phyloP scores from a whole-genome alignment of 192 early-diverging fungal species.

The Kappamyces sp. region DNA sequence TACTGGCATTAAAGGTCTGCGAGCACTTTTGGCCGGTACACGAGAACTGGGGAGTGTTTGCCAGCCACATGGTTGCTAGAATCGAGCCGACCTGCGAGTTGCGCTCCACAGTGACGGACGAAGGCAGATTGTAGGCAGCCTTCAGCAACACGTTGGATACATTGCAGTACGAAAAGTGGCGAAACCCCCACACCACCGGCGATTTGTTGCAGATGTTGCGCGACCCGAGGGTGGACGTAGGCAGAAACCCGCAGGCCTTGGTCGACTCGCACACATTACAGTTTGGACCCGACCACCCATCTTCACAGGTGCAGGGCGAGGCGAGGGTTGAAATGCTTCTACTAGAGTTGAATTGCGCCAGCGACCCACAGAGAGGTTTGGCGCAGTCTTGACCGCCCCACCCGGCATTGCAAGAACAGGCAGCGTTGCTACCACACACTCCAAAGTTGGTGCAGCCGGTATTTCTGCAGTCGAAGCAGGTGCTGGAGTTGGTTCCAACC shows the following conservation, averaged over 20 bases:
- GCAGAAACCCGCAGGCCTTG: conserved; percentile 34
- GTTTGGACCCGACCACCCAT: conserved; percentile 52
- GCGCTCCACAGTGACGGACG: conserved; percentile 32
- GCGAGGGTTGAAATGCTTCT: background rate
- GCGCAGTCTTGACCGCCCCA: conserved; percentile 36
- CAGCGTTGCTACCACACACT: conserved; percentile 15
- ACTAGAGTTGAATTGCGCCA: conserved; percentile 23
- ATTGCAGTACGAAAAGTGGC: conserved; percentile 30
- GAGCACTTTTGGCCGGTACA: conserved; percentile 40
- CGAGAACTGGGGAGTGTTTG: conserved; percentile 43
- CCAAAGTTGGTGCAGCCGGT: conserved; percentile 42
- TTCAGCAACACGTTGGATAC: conserved; percentile 32
- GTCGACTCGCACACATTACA: conserved; percentile 47
- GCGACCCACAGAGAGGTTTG: background rate
- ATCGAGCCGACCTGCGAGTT: conserved; percentile 25
- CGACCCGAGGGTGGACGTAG: conserved; percentile 26
- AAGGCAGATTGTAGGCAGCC: conserved; percentile 35
- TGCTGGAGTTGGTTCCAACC: too few species aligned
- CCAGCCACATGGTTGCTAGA: conserved; percentile 42
- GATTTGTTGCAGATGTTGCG: conserved; percentile 45
- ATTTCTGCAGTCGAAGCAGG: conserved; percentile 10
- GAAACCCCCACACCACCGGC: conserved; percentile 34
- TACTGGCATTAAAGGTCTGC: conserved; percentile 4
- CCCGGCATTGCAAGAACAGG: conserved; percentile 31
- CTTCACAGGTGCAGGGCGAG: conserved; percentile 40